Conservation (phyloP, 345 rosid genomes). For the Salix exigua region DNA sequence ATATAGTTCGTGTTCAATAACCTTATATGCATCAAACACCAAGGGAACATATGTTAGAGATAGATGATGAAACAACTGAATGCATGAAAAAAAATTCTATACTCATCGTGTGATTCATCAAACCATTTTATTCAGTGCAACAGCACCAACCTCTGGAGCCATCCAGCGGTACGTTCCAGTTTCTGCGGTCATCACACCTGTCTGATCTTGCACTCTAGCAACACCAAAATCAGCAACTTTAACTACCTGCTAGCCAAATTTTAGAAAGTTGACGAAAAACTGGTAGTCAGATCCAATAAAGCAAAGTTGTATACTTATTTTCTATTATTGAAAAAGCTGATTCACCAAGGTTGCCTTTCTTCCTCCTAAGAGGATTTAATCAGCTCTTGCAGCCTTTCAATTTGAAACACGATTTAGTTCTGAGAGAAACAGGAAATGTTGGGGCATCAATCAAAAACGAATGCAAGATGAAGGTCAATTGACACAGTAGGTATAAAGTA, state of each 20-base stretch:
- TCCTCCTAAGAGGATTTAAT: neutral
- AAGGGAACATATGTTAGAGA: slow-evolving; percentile 19
- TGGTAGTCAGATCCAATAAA: neutral
- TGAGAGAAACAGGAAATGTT: neutral
- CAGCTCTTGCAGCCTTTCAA: neutral
- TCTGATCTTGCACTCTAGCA: slow-evolving; percentile 55
- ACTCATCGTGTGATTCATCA: neutral
- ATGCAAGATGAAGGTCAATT: neutral
- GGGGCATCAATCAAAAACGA: neutral
- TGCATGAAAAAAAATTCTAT: neutral
- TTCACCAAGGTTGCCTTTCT: neutral
- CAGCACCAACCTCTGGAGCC: slow-evolving; percentile 69
- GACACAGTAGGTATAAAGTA: neutral
- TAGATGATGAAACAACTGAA: slow-evolving; percentile 2
- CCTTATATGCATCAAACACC: slow-evolving; percentile 40
- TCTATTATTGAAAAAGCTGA: slow-evolving; percentile 5
- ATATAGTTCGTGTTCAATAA: slow-evolving; percentile 60
- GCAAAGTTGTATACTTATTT: neutral
- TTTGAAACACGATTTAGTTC: neutral
- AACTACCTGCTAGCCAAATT: slow-evolving; percentile 39
- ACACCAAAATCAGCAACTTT: slow-evolving; percentile 76
- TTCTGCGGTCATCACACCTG: slow-evolving; percentile 76
- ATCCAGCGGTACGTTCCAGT: slow-evolving; percentile 80
- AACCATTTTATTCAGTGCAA: neutral
- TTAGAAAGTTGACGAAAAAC: slow-evolving; percentile 11